Conservation (phyloP, 2,329 filamentous ascomycete species). For the Cladosporium sphaerospermum region DNA sequence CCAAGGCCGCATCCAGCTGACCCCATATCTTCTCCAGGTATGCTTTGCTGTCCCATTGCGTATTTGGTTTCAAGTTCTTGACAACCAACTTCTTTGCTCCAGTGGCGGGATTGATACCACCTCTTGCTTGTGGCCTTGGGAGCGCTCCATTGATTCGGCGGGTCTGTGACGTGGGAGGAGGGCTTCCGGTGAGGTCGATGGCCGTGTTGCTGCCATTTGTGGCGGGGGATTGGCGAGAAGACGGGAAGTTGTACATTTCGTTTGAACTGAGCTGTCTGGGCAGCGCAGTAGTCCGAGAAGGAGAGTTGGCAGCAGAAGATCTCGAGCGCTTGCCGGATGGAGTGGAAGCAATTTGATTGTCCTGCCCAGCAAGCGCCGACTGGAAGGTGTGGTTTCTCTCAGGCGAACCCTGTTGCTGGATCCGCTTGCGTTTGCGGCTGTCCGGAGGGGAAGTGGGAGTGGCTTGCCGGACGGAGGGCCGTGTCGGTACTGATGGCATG, state of each 20-base stretch:
- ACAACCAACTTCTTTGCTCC: constrained; percentile 85
- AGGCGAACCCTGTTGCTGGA: constrained; percentile 6
- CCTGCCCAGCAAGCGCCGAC: constrained; percentile 33
- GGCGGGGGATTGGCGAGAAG: constrained; percentile 23
- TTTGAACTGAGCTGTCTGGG: constrained; percentile 26
- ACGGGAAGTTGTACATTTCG: constrained; percentile 51
- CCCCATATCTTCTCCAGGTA: constrained; percentile 73
- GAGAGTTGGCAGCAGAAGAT: constrained; percentile 23
- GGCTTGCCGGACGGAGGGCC: constrained; percentile 3
- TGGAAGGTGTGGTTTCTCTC: constrained; percentile 15
- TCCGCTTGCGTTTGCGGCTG: constrained; percentile 23
- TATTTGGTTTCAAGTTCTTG: constrained; percentile 72
- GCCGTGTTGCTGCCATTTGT: constrained; percentile 29
- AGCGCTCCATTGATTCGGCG: constrained; percentile 23
- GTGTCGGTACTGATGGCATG: constrained; percentile 7
- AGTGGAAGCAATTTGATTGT: constrained; percentile 23
- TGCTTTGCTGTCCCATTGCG: constrained; percentile 60
- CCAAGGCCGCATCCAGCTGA: constrained; percentile 67
- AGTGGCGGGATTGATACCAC: constrained; percentile 61
- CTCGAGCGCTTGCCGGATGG: constrained; percentile 38
- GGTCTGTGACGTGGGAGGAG: constrained; percentile 24
- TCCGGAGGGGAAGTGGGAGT: constrained; percentile 12
- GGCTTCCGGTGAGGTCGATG: constrained; percentile 41
- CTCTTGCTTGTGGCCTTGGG: constrained; percentile 2
- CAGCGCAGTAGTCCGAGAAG: constrained; percentile 16